Evolutionary conservation across 2,329 filamentous ascomycete genomes (phyloP), one percentile per base, ranked within the genome.

Genomic region (Fusarium sp.): DNA sequence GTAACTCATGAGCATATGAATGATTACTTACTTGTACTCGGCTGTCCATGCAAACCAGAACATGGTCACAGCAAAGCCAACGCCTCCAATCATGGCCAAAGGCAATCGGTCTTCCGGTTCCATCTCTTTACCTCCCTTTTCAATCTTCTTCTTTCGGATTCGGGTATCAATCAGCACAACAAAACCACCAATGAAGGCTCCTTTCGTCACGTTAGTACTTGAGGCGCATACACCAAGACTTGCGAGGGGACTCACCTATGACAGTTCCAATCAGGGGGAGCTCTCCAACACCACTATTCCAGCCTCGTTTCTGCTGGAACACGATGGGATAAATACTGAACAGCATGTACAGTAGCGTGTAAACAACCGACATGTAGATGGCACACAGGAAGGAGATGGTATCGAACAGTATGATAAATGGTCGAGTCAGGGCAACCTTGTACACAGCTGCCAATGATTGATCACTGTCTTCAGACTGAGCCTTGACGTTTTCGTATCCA

Each of bases 331-430:
- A 90, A 59, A 89, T 88, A 53, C 90, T 83, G 79, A 91, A 91
- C 80, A 91, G 91, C 88, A 91, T 90, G 81, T 91, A 91, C 9
- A 91, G 80, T 11, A 91, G 79, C 4, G 89, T 89, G 75, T 92
- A 92, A 10, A 94, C 83, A 5, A 94, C 90, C 1, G 88, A 90
- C 91, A 94, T 94, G 82, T 96, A 96, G 2, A 95, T 73, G 2
- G 89, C 88, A 68, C 96, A 89, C 72, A 94, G 86, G 64, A 96
- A 86, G 36, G 96, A 91, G 73, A 96, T 96, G 16, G 91, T 87
- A 77, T 96, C 92, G 79, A 94, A 93, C 33, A 96, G 85, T 2
- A 97, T 86, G 4, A 80, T 77, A 64, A 94, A 79, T 4, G 92
- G 88, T 2, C 91, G 86, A 23, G 86, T 79, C 72, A 95, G 91